Percentiles rank a stretch among this genome's conserved stretches.
Conservation (phyloP, 1,284 basidiomycete species). For the Xanthoconium separans region DNA sequence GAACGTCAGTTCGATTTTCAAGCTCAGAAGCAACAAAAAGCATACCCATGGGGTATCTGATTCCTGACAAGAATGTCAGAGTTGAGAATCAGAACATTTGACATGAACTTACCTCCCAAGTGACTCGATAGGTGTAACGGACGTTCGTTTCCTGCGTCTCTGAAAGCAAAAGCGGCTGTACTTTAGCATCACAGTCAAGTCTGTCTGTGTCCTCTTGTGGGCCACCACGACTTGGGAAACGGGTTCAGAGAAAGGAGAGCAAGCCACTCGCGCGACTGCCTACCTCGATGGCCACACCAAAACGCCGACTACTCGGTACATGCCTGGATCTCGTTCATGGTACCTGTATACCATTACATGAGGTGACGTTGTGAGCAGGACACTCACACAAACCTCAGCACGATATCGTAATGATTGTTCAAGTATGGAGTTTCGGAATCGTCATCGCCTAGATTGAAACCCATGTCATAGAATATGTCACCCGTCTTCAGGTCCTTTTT, state of each 20-base stretch:
- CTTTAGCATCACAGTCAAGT: conserved; percentile 38
- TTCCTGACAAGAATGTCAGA: conserved; percentile 46
- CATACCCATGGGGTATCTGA: conserved; percentile 83
- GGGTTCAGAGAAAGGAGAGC: conserved; percentile 2
- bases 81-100: not conserved
- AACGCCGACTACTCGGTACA: conserved; percentile 86
- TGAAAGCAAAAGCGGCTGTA: conserved; percentile 55
- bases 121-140: conserved; percentile 87
- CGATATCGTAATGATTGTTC: conserved; percentile 91
- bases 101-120: conserved; percentile 70
- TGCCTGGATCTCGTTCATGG: conserved; percentile 67
- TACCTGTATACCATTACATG: conserved; percentile 53
- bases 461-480: conserved; percentile 89
- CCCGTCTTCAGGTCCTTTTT: conserved; percentile 75
- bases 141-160: conserved; percentile 68
- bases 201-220: conserved; percentile 44
- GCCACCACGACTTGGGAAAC: conserved; percentile 53
- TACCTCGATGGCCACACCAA: conserved; percentile 88
- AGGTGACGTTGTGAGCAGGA: conserved; percentile 1
- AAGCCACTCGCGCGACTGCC: conserved; percentile 1
- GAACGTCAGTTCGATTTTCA: conserved; percentile 5
- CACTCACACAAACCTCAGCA: conserved; percentile 54
- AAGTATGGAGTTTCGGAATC: conserved; percentile 63
- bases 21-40: not conserved
- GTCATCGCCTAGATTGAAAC: conserved; percentile 77